A percentile compares a stretch with the other conserved stretches of the same genome.
phyloP scores from a whole-genome alignment of 2,329 filamentous ascomycete species.

The Alternaria dauci region DNA sequence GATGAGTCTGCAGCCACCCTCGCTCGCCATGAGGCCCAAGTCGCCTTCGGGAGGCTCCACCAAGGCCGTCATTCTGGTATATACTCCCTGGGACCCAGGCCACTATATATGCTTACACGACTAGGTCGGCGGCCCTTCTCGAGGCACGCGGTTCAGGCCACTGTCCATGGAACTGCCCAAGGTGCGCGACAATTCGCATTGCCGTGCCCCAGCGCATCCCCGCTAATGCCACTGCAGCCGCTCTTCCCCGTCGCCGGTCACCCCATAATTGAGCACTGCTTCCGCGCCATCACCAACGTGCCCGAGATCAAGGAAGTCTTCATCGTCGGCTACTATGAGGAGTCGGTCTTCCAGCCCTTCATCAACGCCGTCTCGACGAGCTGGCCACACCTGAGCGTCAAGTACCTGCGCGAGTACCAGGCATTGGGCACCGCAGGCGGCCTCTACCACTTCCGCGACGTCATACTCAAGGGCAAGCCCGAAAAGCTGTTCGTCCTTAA shows the following conservation, averaged over 20 bases:
- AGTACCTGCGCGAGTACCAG: constrained; percentile 97
- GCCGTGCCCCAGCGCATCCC: constrained; percentile 18
- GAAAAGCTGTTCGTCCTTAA: constrained; percentile 98
- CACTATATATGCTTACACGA: constrained; percentile 35
- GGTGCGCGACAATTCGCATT: constrained; percentile 60
- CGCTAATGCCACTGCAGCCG: constrained; percentile 65
- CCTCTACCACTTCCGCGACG: constrained; percentile 98
- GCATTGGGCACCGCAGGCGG: constrained; percentile 94
- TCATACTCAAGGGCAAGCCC: constrained; percentile 93
- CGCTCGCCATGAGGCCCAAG: constrained; percentile 47
- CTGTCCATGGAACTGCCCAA: constrained; percentile 96
- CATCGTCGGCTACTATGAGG: constrained; percentile 98
- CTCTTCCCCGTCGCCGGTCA: constrained; percentile 98
- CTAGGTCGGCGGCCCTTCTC: constrained; percentile 91
- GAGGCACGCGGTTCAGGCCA: constrained; percentile 94
- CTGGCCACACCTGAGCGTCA: constrained; percentile 88
- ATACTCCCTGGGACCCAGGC: constrained; percentile 37
- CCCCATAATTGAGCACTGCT: constrained; percentile 97
- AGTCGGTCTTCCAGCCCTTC: constrained; percentile 95
- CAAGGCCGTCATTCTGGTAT: constrained; percentile 93
- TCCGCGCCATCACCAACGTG: constrained; percentile 89
- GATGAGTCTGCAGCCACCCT: constrained; percentile 51
- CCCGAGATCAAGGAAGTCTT: constrained; percentile 94
- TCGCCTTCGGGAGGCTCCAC: constrained; percentile 63
- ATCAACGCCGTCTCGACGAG: constrained; percentile 88